Evolutionary conservation across 352 stramenopile species (phyloP).

Genomic region (Globisporangium nodosum): DNA sequence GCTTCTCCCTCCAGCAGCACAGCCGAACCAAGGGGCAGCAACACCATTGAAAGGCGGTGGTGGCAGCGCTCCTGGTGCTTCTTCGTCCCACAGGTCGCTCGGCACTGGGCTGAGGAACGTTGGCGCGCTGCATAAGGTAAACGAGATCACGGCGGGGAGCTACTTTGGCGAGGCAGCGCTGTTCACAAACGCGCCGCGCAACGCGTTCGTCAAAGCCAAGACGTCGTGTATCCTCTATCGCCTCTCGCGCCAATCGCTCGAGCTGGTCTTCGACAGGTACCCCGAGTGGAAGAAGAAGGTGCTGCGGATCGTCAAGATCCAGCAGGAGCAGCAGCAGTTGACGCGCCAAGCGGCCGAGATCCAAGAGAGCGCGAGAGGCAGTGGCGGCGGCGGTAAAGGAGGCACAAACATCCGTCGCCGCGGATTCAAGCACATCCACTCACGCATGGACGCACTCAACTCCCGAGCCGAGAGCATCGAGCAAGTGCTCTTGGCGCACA

Average conservation of each 20-base stretch:
- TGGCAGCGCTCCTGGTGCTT: neutral
- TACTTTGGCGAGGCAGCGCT: constrained; percentile 58
- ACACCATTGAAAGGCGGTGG: neutral
- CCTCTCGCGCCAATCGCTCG: constrained; percentile 44
- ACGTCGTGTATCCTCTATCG: constrained; percentile 61
- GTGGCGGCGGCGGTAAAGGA: neutral
- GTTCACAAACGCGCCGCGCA: constrained; percentile 50
- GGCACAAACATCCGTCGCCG: constrained; percentile 5
- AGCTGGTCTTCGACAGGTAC: constrained; percentile 56
- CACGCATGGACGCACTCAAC: constrained; percentile 45
- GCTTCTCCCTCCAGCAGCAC: neutral
- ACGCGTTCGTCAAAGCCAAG: constrained; percentile 50
- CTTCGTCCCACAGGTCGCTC: neutral
- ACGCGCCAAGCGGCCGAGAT: constrained; percentile 34
- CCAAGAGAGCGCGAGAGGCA: constrained; percentile 13
- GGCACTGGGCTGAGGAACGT: neutral
- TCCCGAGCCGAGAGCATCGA: constrained; percentile 43
- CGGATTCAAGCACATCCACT: constrained; percentile 20
- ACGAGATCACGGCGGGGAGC: constrained; percentile 46
- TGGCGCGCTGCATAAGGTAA: constrained; percentile 36
- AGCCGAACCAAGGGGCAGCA: neutral
- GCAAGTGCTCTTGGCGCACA: constrained; percentile 30
- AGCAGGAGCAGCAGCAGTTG: constrained; percentile 54
- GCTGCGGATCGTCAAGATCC: constrained; percentile 53
- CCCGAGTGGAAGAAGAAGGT: constrained; percentile 64